Base-by-base conservation (phyloP, 148 eudicot species). In the Rhododendron ovatum region DNA sequence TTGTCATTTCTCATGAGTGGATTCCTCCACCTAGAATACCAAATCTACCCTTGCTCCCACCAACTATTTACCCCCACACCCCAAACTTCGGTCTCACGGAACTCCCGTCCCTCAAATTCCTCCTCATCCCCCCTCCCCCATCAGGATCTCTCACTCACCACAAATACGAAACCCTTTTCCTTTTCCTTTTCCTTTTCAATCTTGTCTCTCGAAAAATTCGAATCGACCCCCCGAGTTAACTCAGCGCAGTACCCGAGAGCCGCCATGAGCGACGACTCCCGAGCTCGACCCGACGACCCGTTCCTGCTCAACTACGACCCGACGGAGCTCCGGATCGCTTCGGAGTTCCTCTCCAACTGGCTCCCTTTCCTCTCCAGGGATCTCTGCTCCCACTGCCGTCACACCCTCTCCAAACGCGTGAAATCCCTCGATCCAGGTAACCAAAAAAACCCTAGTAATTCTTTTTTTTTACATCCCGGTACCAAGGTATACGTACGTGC, bases 281-380 rank as follows among this genome's bases (percentile, higher is more conserved):
- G 3, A n/a, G 86, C 47, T 18, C 85, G 30, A 33, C 20, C 88
- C 78, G 84, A 39, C 81, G 96, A 95, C 39, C 92, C 92, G 57
- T 94, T 96, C 87, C 89, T 95, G 35, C 88, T 80, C n/a, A 91
- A 83, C 5, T 96, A 89, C 90, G 87, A 84, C 88, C 85, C 88
- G 20, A 86, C 86, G 80, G 98, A 95, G 78, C 93, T 90, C 59
- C 91, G 86, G 83, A 94, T 93, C 80, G 99, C 98, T 8, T 92
- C 95, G 26, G 99, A 96, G 88, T 96, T 95, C 73, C 87, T 96
- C 18, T 87, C 92, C 2, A 92, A 79, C 81, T 96, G 99, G 98
- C 84, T 92, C 2, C 99, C 99, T 14, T 95, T 95, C 67, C 94
- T 96, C 24, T 89, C 98, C 3, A 85, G 86, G 1, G 98, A 84